Conservation (phyloP, 345 rosid genomes). For the Moricandia arvensis region DNA sequence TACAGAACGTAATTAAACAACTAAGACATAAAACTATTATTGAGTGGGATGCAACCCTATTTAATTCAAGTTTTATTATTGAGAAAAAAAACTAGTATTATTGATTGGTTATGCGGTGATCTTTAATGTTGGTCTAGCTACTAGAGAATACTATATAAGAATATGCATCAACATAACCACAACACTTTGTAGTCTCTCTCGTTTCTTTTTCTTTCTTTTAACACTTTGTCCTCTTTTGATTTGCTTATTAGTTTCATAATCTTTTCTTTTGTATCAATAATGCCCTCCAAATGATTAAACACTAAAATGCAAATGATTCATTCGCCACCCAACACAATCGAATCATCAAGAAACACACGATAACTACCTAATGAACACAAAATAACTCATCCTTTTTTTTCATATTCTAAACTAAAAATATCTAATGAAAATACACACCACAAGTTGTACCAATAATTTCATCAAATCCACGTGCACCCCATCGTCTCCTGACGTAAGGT, state of each 20-base stretch:
- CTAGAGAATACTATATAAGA: background rate
- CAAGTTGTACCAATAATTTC: conserved; percentile 19
- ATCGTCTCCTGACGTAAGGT: conserved; percentile 26
- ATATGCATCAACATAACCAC: conserved; percentile 11
- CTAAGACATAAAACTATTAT: background rate
- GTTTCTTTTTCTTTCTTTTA: background rate
- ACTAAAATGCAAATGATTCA: background rate
- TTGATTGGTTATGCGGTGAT: background rate
- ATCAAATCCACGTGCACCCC: conserved; percentile 32
- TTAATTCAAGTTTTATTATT: background rate
- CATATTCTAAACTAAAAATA: background rate
- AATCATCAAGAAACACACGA: conserved; percentile 19
- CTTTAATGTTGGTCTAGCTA: background rate
- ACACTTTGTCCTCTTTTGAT: conserved; percentile 14
- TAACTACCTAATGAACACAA: conserved; percentile 4
- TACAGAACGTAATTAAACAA: background rate
- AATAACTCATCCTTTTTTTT: background rate
- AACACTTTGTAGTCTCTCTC: background rate
- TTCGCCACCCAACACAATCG: conserved; percentile 4
- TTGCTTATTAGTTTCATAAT: conserved; percentile 19
- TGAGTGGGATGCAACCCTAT: background rate
- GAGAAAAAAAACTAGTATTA: background rate
- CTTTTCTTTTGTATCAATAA: conserved; percentile 18
- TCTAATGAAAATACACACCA: background rate
- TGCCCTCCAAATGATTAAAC: conserved; percentile 18